phyloP scores from a whole-genome alignment of 1,284 basidiomycete species.

The Earliella scabrosa region DNA sequence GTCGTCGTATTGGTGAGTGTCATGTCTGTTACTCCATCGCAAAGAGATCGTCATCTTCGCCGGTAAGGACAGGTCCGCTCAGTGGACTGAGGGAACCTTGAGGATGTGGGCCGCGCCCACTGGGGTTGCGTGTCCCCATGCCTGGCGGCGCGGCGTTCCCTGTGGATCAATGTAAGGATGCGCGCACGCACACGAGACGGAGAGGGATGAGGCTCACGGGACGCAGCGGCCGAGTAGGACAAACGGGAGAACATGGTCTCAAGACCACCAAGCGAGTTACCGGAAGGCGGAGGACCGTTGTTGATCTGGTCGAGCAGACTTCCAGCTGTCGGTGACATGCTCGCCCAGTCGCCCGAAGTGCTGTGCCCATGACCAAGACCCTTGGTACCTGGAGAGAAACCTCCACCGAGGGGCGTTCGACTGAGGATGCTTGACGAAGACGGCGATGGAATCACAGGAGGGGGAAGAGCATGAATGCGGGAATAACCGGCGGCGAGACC shows the following conservation, averaged over 20 bases:
- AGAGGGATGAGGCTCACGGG: slow-evolving; percentile 27
- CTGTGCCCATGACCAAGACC: slow-evolving; percentile 29
- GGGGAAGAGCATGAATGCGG: slow-evolving; percentile 76
- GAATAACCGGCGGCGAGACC: slow-evolving; percentile 87
- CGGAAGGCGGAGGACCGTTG: slow-evolving; percentile 18
- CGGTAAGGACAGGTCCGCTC: slow-evolving; percentile 58
- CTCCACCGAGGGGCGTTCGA: slow-evolving; percentile 23
- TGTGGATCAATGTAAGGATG: slow-evolving; percentile 1
- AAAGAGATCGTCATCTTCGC: slow-evolving; percentile 70
- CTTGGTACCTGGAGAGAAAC: slow-evolving; percentile 33
- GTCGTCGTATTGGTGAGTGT: not conserved
- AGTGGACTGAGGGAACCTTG: slow-evolving; percentile 54
- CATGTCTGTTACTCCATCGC: slow-evolving; percentile 53
- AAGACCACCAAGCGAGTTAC: slow-evolving; percentile 28
- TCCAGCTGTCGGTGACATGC: slow-evolving; percentile 32
- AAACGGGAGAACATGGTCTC: slow-evolving; percentile 37
- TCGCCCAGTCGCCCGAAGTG: slow-evolving; percentile 37
- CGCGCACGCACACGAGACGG: slow-evolving; percentile 5
- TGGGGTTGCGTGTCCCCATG: slow-evolving; percentile 42
- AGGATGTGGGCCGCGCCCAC: slow-evolving; percentile 42
- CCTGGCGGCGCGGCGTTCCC: slow-evolving; percentile 26
- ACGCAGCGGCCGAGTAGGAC: slow-evolving; percentile 36
- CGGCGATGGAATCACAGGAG: slow-evolving; percentile 47
- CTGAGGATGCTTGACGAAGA: slow-evolving; percentile 40
- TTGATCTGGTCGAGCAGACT: slow-evolving; percentile 37